Base-by-base conservation (phyloP, 108 stramenopile genomes). In the Cyclotella distinguenda region DNA sequence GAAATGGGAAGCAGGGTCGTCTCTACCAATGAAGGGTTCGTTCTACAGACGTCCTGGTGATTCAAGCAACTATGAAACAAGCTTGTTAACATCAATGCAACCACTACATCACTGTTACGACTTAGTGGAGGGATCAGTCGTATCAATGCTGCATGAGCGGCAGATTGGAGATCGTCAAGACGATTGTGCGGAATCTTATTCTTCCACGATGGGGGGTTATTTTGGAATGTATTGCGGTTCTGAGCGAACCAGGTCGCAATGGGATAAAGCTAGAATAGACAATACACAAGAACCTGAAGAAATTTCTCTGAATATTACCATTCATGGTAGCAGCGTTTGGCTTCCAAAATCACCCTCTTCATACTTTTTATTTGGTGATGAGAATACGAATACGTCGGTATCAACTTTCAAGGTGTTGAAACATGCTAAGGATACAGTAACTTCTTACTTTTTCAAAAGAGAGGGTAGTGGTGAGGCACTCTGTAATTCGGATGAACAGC, bases 41-140 rank as follows among this genome's bases (percentile, higher is more conserved):
- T n/a, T n/a, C n/a, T n/a, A n/a, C n/a, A n/a, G n/a, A n/a, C n/a
- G n/a, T n/a, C n/a, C n/a, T 38, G 27, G 32, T 10, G 16, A 22
- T 2, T 54, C n/a, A 18, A 45, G 36, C 9, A 25, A 57, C 22
- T 39, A 36, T 26, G 42, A 42, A 9, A 35, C 13, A 19, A 48
- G 30, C n/a, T 48, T 50, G 32, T 64, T 72, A 53, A 64, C 38
- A 28, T 35, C 60, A 10, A 72, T 56, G 10, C 25, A 57, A 31
- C 64, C 10, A 34, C 48, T 72, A 27, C 33, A 27, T 26, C 87
- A 85, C 60, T 92, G 90, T 40, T 88, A 84, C 53, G 90, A 92
- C 72, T 60, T 92, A 12, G 81, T 92, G n/a, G 90, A 92, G 61
- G 90, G 87, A 57, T 79, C 87, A 1, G 57, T 85, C 21, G 75